Conservation (phyloP, 495 filamentous ascomycete species). For the Sporormia fimetaria region DNA sequence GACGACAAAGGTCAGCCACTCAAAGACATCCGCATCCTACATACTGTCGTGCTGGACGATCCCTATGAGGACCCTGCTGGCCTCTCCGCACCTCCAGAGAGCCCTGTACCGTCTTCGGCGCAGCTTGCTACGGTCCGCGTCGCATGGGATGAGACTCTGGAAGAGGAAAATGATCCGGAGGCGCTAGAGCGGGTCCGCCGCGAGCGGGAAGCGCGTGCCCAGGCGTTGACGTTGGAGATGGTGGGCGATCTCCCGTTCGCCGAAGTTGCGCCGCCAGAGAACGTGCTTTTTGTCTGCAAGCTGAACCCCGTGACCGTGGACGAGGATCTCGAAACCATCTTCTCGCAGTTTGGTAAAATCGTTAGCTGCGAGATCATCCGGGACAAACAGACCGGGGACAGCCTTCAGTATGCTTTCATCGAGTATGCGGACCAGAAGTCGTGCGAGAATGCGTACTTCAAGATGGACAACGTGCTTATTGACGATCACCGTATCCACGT, state of each 20-base stretch:
- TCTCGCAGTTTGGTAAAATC: conserved; percentile 92
- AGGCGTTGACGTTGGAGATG: conserved; percentile 93
- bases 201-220: conserved; percentile 85
- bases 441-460: conserved; percentile 94
- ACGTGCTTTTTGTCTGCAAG: conserved; percentile 97
- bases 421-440: conserved; percentile 87
- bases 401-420: conserved; percentile 94
- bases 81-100: conserved; percentile 61
- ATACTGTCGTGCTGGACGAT: conserved; percentile 82
- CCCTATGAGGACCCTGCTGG: conserved; percentile 71
- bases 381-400: conserved; percentile 87
- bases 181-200: conserved; percentile 66
- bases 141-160: conserved; percentile 72
- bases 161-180: conserved; percentile 67
- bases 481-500: conserved; percentile 98
- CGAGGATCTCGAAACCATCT: conserved; percentile 88
- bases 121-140: conserved; percentile 88
- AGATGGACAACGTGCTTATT: conserved; percentile 94
- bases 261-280: conserved; percentile 95
- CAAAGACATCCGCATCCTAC: conserved; percentile 84
- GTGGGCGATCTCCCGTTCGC: conserved; percentile 96
- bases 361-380: conserved; percentile 93
- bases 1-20: conserved; percentile 75
- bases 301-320: conserved; percentile 94
- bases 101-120: conserved; percentile 69